Base-by-base conservation (phyloP, 2,329 filamentous ascomycete genomes). In the Cercospora janseana region DNA sequence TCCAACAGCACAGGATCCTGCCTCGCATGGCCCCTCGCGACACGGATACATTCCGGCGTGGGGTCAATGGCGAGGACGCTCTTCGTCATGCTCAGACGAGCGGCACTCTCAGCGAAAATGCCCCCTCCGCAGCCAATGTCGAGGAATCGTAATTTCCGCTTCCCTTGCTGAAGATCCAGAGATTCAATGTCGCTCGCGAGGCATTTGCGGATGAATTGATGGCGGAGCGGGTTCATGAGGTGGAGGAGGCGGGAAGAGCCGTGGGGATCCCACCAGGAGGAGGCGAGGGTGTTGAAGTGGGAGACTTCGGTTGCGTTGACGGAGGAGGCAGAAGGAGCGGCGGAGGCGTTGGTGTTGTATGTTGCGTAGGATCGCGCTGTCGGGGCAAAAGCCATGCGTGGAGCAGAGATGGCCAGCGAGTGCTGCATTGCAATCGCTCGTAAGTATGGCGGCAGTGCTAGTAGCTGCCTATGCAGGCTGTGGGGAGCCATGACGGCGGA, bases 121-220 rank as follows among this genome's bases (percentile, higher is more conserved):
- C 93, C 93, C 16, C 92, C 93, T 55, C 93, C 93, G 70, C 93
- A 97, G 59, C 93, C 93, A 51, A 98, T 81, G 69, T 98, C 93
- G 46, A 98, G 85, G 69, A 89, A 95, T 26, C 78, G 78, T 3
- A 89, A 74, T 13, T 75, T 76, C 6, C 64, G 49, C 10, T 13
- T 26, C 13, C 42, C 26, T 5, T n/a, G 12, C 7, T 20, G 20
- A 10, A 34, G 12, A 50, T 59, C 49, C 37, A 58, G 12, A 29
- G 10, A 38, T 13, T 28, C 64, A 35, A 72, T 71, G 37, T 79
- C 75, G 15, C 80, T 78, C 57, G 77, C 70, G 15, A 59, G 49
- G 66, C 92, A 96, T 56, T 75, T 72, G 16, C 78, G 78, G 69
- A 96, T 93, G 72, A 97, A 97, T 71, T 90, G 84, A 73, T 97